Conservation (phyloP, 768 basidiomycete genomes). For the Scleroderma bovista region DNA sequence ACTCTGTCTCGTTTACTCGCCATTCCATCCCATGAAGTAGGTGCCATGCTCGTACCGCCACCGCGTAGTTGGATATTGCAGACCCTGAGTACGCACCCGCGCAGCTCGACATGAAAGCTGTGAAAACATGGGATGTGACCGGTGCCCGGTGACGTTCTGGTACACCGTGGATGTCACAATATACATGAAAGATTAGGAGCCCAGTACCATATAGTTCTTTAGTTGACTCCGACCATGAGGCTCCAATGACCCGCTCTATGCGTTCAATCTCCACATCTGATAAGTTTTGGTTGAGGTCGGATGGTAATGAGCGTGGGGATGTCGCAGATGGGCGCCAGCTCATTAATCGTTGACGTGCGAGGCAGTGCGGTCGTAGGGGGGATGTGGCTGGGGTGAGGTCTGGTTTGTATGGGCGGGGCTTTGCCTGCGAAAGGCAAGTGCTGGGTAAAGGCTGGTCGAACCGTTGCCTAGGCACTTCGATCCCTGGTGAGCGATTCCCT, state of each 20-base stretch:
- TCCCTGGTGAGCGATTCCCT: constrained; percentile 7
- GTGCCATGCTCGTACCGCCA: constrained; percentile 42
- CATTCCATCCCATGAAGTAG: constrained; percentile 35
- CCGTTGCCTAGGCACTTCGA: no score
- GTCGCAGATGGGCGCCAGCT: constrained; percentile 18
- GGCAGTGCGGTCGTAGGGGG: constrained; percentile 20
- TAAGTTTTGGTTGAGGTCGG: neutral
- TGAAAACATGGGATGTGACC: constrained; percentile 16
- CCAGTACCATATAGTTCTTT: constrained; percentile 30
- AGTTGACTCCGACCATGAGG: constrained; percentile 27
- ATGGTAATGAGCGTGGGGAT: neutral
- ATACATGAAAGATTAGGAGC: constrained; percentile 34
- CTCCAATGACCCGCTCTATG: constrained; percentile 18
- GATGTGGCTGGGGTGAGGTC: constrained; percentile 13
- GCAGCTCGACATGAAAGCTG: constrained; percentile 21
- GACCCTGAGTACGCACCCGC: constrained; percentile 30
- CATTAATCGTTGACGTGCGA: constrained; percentile 16
- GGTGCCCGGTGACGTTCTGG: constrained; percentile 31
- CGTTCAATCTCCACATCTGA: neutral
- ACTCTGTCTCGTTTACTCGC: constrained; percentile 19
- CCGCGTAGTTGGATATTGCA: constrained; percentile 34
- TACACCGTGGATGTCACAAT: constrained; percentile 32
- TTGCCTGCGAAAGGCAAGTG: neutral
- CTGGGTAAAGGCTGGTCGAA: no score
- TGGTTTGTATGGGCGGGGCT: constrained; percentile 4